These are phyloP conservation scores for Tuber microsphaerosporum DNA, from an alignment of 495 filamentous ascomycete genomes.

Conservation along the genomic window DNA sequence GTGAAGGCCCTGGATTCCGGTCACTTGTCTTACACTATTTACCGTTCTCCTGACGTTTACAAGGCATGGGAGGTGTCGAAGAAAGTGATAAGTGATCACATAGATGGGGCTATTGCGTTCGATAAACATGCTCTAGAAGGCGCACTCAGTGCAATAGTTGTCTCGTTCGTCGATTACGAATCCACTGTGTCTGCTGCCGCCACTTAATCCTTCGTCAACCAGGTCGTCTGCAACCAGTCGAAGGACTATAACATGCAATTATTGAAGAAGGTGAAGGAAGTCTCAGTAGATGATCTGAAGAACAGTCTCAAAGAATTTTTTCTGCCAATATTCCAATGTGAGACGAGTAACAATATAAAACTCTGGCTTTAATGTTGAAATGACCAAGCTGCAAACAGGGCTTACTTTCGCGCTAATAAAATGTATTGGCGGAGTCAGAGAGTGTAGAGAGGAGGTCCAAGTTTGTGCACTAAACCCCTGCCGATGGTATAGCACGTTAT, in stretches of 20 bases:
- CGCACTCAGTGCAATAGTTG: conserved; percentile 82
- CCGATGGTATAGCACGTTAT: no score
- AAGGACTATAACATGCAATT: conserved; percentile 70
- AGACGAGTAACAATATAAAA: conserved; percentile 70
- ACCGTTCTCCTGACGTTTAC: conserved; percentile 80
- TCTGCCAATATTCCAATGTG: conserved; percentile 67
- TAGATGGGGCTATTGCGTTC: conserved; percentile 56
- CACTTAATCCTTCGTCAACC: conserved; percentile 68
- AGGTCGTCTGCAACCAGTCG: conserved; percentile 69
- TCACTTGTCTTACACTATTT: conserved; percentile 71
- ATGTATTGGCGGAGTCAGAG: no score
- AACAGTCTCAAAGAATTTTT: conserved; percentile 66
- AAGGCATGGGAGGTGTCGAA: conserved; percentile 75
- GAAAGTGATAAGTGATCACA: conserved; percentile 62
- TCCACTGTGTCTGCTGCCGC: conserved; percentile 73
- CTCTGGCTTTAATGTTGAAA: no score
- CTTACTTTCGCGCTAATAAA: no score
- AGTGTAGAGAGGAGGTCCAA: no score
- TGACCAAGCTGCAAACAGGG: no score
- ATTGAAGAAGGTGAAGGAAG: conserved; percentile 66
- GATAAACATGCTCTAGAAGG: conserved; percentile 81
- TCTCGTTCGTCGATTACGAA: conserved; percentile 76
- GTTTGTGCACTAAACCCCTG: no score
- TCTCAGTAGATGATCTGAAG: conserved; percentile 69
- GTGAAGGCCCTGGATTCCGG: conserved; percentile 67